phyloP scores from a whole-genome alignment of 2,329 filamentous ascomycete genomes.

The Xylaria sp. region DNA sequence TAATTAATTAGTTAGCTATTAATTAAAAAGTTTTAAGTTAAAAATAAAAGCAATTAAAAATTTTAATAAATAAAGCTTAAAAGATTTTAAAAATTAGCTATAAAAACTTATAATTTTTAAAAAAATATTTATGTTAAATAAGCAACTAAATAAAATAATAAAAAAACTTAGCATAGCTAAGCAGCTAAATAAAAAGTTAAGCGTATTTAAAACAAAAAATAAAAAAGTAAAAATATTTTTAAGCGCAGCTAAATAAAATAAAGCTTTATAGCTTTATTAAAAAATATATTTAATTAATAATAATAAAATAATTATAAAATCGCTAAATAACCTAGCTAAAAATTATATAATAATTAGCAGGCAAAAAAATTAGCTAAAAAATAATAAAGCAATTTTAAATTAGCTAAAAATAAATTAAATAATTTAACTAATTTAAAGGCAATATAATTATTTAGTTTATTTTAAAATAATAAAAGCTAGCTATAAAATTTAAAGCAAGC shows the following conservation, averaged over 20 bases:
- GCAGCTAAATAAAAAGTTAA: background rate
- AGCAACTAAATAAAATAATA: background rate
- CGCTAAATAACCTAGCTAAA: no score
- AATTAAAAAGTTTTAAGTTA: background rate
- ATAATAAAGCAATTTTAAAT: no score
- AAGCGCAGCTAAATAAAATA: no score
- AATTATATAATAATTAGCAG: background rate
- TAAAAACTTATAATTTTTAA: background rate
- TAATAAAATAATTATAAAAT: background rate
- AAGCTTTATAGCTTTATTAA: no score
- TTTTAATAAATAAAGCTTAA: background rate
- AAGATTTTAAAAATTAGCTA: background rate
- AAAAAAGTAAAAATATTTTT: background rate
- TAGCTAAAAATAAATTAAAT: background rate
- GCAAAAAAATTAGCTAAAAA: background rate
- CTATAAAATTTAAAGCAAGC: background rate
- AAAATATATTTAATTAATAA: constrained; percentile 2
- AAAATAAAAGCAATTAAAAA: no score
- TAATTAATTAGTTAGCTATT: background rate
- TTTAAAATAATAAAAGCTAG: no score
- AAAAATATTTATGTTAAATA: background rate
- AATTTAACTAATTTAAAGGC: background rate
- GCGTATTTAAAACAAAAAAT: background rate
- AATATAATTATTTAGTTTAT: background rate
- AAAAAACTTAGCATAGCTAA: background rate